Conservation (phyloP, 2,329 filamentous ascomycete species). For the Magnaporthales sp. region DNA sequence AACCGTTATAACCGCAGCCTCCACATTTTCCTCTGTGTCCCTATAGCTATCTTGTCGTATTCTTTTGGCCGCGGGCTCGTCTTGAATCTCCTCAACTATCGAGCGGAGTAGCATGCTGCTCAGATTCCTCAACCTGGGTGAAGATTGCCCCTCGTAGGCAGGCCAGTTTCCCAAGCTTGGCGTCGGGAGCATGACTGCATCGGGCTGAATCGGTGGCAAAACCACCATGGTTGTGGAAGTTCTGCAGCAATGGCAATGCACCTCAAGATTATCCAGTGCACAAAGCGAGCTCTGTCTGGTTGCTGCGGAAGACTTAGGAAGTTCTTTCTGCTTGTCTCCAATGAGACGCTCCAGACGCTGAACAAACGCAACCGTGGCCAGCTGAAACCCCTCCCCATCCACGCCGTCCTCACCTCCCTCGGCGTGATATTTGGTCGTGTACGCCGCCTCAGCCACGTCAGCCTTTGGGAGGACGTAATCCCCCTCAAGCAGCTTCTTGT, state of each 20-base stretch:
- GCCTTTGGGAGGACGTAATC: background rate
- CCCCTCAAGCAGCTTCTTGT: background rate
- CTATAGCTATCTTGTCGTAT: background rate
- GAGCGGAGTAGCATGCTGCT: background rate
- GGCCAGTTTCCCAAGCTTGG: background rate
- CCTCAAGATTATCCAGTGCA: background rate
- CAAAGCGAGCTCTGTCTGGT: background rate
- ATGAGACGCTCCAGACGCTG: background rate
- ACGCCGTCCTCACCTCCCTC: background rate
- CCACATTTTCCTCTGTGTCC: background rate
- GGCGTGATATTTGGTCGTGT: background rate
- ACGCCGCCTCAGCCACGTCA: background rate
- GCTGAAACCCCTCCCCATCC: background rate
- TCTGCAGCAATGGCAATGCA: background rate
- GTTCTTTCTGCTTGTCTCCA: background rate
- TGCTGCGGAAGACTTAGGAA: background rate
- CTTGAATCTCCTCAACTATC: background rate
- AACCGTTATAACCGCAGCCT: background rate
- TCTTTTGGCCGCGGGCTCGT: background rate
- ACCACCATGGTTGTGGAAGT: background rate
- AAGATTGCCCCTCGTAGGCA: background rate
- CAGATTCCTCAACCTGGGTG: background rate
- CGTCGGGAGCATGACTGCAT: background rate
- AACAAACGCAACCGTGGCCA: background rate
- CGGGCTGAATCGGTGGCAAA: background rate